Evolutionary conservation across 2,329 filamentous ascomycete species (phyloP), one percentile per base, ranked within the genome.

Genomic region (Septoria linicola): DNA sequence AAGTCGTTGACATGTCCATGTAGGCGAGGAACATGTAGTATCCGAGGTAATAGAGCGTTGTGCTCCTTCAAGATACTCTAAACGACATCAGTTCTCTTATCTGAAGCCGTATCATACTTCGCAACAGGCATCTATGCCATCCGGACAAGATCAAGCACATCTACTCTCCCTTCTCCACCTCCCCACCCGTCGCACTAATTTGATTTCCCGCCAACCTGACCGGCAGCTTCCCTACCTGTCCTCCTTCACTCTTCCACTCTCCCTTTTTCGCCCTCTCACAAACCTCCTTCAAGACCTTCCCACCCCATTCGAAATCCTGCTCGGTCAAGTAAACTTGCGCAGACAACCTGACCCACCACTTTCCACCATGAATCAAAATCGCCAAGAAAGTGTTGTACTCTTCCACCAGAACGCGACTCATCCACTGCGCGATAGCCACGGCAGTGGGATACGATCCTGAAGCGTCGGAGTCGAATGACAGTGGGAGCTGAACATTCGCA

Each of bases 301-400:
- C 88, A 3, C 79, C 78, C 80, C 81, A 88, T 66, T 85, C 80
- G 64, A 93, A 96, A 68, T 96, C 90, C 10, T 76, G 76, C 58
- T 85, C 67, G 20, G 89, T 88, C n/a, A 96, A 71, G 66, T 93
- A 97, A 0, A 93, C 79, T 75, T 96, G 90, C 11, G 81, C 88
- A 65, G 87, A 90, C 41, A 95, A 64, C 41, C 92, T 75, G 0
- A 79, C 75, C 87, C 87, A 96, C 66, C 84, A 80, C 46, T 76
- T 76, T 0, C 78, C 79, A 0, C 71, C 76, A 59, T 90, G 82
- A 7, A 77, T 69, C 51, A 82, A 82, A 2, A 87, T 65, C 1
- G 84, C 76, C 44, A 93, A 70, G 63, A 89, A 92, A 0, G 89
- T 93, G 48, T 84, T 77, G 79, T 84, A 92, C 19, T 79, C 69